Percentiles rank a stretch among this genome's conserved stretches.
Conservation (phyloP, 2,329 filamentous ascomycete genomes). For the Phyllosticta citriasiana region DNA sequence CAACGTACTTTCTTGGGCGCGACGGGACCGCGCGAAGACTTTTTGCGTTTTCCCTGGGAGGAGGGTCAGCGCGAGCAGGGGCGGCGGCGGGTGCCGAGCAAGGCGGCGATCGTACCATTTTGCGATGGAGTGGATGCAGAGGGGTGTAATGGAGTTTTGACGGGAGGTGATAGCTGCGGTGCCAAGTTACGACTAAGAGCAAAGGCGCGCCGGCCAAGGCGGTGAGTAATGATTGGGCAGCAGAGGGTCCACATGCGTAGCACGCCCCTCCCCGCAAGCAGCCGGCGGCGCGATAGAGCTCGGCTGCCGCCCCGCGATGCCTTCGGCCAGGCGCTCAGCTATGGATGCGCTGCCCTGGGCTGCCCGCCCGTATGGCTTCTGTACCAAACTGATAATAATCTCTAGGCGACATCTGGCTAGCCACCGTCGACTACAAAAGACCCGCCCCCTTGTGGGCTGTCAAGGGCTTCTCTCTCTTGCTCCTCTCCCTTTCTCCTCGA, state of each 20-base stretch:
- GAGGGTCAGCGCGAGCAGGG: background rate
- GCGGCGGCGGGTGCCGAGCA: background rate
- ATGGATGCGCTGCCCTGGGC: background rate
- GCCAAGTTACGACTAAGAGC: background rate
- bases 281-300: background rate
- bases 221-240: background rate
- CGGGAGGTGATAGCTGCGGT: background rate
- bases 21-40: constrained; percentile 68
- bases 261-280: background rate
- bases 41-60: constrained; percentile 78
- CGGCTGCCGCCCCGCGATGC: background rate
- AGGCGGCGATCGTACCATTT: constrained; percentile 17
- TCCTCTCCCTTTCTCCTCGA: background rate
- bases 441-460: background rate
- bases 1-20: constrained; percentile 66
- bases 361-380: background rate
- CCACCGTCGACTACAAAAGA: constrained; percentile 6
- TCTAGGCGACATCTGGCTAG: background rate
- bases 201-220: background rate
- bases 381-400: background rate
- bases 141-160: background rate
- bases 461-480: background rate
- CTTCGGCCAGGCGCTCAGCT: background rate
- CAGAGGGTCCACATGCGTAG: background rate
- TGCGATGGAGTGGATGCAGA: constrained; percentile 3